A percentile compares a stretch with the other conserved stretches of the same genome.
These are phyloP conservation scores for Aspergillus baeticus DNA, from an alignment of 495 filamentous ascomycete genomes.

Conservation along the genomic window DNA sequence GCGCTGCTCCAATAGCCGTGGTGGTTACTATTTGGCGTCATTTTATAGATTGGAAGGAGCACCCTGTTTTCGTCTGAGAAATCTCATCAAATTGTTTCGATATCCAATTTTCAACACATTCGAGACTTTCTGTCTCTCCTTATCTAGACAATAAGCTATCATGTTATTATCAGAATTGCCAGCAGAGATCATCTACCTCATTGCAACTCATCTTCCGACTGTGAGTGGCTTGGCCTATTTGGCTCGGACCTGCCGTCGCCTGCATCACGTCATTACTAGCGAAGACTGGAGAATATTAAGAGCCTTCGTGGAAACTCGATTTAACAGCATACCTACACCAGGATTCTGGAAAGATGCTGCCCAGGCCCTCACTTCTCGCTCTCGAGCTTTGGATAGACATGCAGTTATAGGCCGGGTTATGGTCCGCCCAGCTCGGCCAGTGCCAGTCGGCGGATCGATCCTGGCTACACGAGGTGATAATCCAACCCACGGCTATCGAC, in stretches of 20 bases:
- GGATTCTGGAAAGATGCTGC: constrained; percentile 52
- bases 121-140: background rate
- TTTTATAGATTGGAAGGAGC: no score
- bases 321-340: constrained; percentile 43
- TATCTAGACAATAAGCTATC: background rate
- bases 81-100: no score
- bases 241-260: constrained; percentile 47
- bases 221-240: constrained; percentile 48
- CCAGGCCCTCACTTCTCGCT: constrained; percentile 56
- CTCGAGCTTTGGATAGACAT: constrained; percentile 58
- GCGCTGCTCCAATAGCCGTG: background rate
- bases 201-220: constrained; percentile 52
- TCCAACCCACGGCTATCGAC: constrained; percentile 64
- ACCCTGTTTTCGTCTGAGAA: no score
- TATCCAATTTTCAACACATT: no score
- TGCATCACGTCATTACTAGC: constrained; percentile 47
- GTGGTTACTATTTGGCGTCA: background rate
- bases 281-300: constrained; percentile 57
- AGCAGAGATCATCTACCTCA: constrained; percentile 58
- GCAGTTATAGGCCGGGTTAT: constrained; percentile 57
- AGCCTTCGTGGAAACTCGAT: constrained; percentile 52
- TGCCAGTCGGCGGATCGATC: constrained; percentile 25
- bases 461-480: constrained; percentile 35
- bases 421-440: constrained; percentile 36
- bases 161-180: constrained; percentile 46